These are phyloP conservation scores for Neostapfia colusana DNA, from an alignment of 176 grass and related monocot species.

Conservation along the genomic window DNA sequence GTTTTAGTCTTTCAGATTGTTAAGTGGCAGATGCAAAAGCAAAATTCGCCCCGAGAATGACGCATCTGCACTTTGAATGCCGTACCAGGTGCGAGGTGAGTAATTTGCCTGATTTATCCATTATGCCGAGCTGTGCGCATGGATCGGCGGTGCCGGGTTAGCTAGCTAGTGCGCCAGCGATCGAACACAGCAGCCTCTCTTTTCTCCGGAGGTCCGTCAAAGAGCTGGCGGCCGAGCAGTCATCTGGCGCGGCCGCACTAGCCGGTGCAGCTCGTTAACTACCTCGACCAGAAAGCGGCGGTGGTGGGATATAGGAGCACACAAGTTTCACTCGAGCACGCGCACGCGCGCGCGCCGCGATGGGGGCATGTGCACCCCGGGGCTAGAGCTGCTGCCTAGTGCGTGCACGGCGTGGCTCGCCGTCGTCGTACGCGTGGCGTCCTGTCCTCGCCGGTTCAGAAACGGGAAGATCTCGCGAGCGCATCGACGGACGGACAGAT, in stretches of 20 bases:
- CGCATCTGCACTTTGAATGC: not conserved
- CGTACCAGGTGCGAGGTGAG: not conserved
- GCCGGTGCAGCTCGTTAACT: not conserved
- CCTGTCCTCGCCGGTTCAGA: not conserved
- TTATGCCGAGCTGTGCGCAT: not conserved
- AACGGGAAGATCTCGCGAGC: not conserved
- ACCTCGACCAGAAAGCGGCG: conserved; percentile 22
- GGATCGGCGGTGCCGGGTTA: not conserved
- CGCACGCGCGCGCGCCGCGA: not conserved
- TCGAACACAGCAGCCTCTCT: not conserved
- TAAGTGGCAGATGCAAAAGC: conserved; percentile 12
- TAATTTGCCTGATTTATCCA: not conserved
- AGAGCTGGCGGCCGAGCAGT: conserved; percentile 27
- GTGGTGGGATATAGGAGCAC: not conserved
- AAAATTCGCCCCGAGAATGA: not conserved
- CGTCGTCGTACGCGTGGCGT: not conserved
- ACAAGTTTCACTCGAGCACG: not conserved
- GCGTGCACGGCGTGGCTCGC: not conserved
- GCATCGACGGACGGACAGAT: too few relatives aligned
- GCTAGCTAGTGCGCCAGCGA: conserved; percentile 36
- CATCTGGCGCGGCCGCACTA: not conserved
- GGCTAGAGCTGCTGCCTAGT: not conserved
- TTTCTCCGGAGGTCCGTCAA: conserved; percentile 43
- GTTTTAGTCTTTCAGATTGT: not conserved
- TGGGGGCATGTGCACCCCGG: conserved; percentile 2